Conservation (phyloP, 352 stramenopile genomes). For the Pythium rhizo-oryzae region DNA sequence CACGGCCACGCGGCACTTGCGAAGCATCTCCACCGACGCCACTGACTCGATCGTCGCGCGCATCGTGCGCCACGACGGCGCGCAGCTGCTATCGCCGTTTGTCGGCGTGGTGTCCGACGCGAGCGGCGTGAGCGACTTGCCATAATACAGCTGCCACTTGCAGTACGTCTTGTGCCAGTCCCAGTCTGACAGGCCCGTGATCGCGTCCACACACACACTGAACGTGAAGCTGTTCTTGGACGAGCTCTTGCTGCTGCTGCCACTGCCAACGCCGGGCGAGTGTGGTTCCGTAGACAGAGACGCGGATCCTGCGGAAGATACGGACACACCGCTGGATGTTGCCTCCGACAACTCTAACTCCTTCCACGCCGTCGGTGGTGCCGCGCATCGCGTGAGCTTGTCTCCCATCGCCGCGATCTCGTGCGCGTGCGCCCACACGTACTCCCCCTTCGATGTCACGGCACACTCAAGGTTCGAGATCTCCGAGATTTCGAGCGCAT, state of each 20-base stretch:
- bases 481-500: constrained; percentile 15
- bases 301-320: too few relatives aligned
- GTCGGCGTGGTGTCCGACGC: neutral
- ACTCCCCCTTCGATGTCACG: constrained; percentile 12
- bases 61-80: constrained; percentile 17
- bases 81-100: neutral
- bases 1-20: constrained; percentile 12
- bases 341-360: neutral
- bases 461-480: constrained; percentile 17
- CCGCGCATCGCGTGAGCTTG: constrained; percentile 12
- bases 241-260: neutral
- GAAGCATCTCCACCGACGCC: constrained; percentile 18
- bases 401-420: constrained; percentile 9
- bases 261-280: too few relatives aligned
- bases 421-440: constrained; percentile 8
- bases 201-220: neutral
- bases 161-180: constrained; percentile 30
- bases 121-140: neutral
- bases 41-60: constrained; percentile 1
- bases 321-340: neutral
- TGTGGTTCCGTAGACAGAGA: too few relatives aligned
- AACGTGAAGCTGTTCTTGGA: neutral
- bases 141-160: constrained; percentile 21
- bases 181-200: constrained; percentile 7
- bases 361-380: constrained; percentile 6